Evolutionary conservation across 495 filamentous ascomycete genomes (phyloP).

Genomic region (Xanthoparmelia taractica): DNA sequence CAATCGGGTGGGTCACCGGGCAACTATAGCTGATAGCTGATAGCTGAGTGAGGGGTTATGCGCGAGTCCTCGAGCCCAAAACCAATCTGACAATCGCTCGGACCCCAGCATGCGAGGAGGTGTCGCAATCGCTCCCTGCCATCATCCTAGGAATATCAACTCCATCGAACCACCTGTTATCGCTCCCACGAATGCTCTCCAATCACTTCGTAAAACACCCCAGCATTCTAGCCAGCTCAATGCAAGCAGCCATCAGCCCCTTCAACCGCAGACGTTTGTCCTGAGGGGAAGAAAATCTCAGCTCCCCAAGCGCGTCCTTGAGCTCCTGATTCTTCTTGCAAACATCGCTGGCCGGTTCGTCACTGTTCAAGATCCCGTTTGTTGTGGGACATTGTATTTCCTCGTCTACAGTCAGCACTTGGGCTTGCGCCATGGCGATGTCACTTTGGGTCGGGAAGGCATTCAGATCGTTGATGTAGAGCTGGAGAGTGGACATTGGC

Average conservation of each 20-base stretch:
- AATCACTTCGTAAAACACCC: not conserved
- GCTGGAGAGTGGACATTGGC: not conserved
- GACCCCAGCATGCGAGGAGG: too few species aligned
- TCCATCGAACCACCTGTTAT: too few species aligned
- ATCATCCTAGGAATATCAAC: not conserved
- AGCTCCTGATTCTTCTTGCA: conserved; percentile 2
- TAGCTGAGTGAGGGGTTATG: too few species aligned
- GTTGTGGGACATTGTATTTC: not conserved
- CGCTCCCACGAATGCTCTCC: not conserved
- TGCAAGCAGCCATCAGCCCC: not conserved
- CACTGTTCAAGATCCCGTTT: not conserved
- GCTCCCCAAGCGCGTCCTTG: not conserved
- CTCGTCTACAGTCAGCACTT: not conserved
- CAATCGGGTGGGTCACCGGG: too few species aligned
- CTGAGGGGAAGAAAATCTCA: not conserved
- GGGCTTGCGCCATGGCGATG: not conserved
- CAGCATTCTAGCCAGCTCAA: not conserved
- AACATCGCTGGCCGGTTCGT: not conserved
- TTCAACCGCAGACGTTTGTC: not conserved
- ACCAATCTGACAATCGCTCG: too few species aligned
- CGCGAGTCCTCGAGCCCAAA: too few species aligned
- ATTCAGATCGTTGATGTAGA: not conserved
- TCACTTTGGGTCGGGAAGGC: not conserved
- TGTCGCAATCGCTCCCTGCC: not conserved
- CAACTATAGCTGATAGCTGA: too few species aligned